phyloP scores from a whole-genome alignment of 1,139 yeast species.

The Protomyces lactucae-debilis region DNA sequence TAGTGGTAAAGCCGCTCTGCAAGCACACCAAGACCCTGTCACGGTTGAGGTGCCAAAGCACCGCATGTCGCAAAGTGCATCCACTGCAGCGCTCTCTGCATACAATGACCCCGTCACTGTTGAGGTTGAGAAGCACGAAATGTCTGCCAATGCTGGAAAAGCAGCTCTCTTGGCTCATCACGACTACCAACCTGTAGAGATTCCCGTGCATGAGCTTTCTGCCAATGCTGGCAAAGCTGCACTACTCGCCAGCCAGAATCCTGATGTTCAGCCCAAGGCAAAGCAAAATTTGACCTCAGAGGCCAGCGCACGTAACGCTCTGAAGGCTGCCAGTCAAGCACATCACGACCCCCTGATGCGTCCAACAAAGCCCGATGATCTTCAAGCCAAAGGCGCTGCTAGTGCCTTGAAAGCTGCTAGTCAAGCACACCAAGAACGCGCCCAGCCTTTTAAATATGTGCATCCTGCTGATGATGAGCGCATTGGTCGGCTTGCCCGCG shows the following conservation, averaged over 20 bases:
- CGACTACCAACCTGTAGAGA: conserved; percentile 12
- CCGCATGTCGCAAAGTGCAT: conserved; percentile 13
- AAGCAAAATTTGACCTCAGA: conserved; percentile 14
- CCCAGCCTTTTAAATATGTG: conserved; percentile 20
- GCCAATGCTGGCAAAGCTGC: conserved; percentile 25
- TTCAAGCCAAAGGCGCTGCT: conserved; percentile 24
- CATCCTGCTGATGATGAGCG: conserved; percentile 19
- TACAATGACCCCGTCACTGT: conserved; percentile 14
- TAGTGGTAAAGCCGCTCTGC: conserved; percentile 21
- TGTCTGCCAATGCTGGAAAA: conserved; percentile 23
- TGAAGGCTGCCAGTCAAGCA: conserved; percentile 22
- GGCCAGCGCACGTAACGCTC: conserved; percentile 24
- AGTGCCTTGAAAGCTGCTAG: conserved; percentile 15
- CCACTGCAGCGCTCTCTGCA: conserved; percentile 16
- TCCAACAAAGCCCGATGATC: conserved; percentile 22
- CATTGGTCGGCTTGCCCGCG: conserved; percentile 17
- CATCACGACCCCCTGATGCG: conserved; percentile 24
- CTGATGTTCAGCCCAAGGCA: conserved; percentile 3
- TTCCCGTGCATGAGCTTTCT: conserved; percentile 16
- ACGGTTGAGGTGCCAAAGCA: conserved; percentile 15
- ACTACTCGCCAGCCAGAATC: conserved; percentile 11
- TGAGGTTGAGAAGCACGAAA: conserved; percentile 13
- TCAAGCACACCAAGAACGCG: conserved; percentile 21
- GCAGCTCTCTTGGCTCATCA: conserved; percentile 22
- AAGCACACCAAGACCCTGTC: conserved; percentile 7